Percentiles rank a stretch among this genome's conserved stretches.
These are phyloP conservation scores for Encephalitozoon romaleae DNA, from an alignment of 371 early-diverging fungal genomes.

Conservation along the genomic window DNA sequence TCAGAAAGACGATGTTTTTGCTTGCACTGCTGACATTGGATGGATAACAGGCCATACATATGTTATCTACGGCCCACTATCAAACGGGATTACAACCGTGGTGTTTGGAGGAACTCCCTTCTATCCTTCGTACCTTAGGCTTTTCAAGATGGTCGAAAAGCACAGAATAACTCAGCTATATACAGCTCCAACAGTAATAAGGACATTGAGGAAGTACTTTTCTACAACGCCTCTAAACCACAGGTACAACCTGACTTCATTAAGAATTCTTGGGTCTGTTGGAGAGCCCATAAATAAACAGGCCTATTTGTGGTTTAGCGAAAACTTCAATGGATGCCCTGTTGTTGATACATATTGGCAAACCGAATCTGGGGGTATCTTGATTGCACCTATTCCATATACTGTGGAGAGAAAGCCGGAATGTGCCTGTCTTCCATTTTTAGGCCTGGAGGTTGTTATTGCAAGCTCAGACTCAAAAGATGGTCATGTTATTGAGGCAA, in stretches of 20 bases:
- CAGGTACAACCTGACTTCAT: conserved; percentile 52
- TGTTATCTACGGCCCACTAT: conserved; percentile 77
- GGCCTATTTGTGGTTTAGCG: conserved; percentile 87
- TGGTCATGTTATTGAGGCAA: conserved; percentile 7
- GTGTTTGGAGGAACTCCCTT: conserved; percentile 76
- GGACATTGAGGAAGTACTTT: conserved; percentile 74
- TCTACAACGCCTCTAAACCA: conserved; percentile 61
- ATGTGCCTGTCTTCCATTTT: conserved; percentile 84
- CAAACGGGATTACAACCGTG: conserved; percentile 72
- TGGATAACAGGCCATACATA: conserved; percentile 86
- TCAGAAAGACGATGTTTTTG: conserved; percentile 68
- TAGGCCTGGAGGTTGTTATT: conserved; percentile 77
- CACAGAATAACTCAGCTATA: conserved; percentile 83
- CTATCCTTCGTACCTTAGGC: conserved; percentile 70
- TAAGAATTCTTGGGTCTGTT: conserved; percentile 81
- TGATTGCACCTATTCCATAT: conserved; percentile 78
- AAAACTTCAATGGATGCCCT: conserved; percentile 71
- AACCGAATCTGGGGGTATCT: conserved; percentile 84
- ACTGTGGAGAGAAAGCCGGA: conserved; percentile 78
- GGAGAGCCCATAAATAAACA: conserved; percentile 93
- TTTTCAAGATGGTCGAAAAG: conserved; percentile 72
- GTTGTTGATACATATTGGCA: conserved; percentile 92
- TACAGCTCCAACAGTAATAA: conserved; percentile 92
- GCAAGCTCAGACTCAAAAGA: conserved; percentile 65
- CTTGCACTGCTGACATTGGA: conserved; percentile 60